Conservation (phyloP, 441 rosid genomes). For the Erodium moschatum region DNA sequence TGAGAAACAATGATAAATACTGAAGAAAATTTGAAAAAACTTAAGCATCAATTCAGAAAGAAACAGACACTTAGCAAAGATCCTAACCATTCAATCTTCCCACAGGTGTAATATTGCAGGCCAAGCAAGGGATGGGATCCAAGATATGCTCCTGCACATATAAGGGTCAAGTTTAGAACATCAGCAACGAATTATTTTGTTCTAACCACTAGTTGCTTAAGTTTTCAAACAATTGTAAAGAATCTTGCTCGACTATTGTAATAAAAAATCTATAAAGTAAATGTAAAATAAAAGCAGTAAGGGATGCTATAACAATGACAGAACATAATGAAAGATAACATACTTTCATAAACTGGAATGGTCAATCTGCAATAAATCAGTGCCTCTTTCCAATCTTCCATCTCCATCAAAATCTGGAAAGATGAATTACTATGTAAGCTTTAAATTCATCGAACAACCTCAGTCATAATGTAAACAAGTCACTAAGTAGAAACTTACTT, state of each 20-base stretch:
- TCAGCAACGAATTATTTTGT: slow-evolving; percentile 10
- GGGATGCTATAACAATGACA: not conserved
- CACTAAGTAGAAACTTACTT: too few species aligned
- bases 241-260: not conserved
- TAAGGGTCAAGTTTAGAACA: slow-evolving; percentile 11
- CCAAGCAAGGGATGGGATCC: slow-evolving; percentile 76
- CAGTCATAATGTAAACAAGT: not conserved
- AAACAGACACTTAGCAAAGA: not conserved
- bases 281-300: not conserved
- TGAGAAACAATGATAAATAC: not conserved
- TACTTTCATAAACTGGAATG: slow-evolving; percentile 78
- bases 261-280: not conserved
- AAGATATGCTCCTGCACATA: slow-evolving; percentile 60
- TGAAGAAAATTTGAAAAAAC: not conserved
- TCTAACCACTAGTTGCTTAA: not conserved
- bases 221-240: not conserved
- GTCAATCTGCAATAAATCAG: slow-evolving; percentile 59
- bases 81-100: slow-evolving; percentile 81
- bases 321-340: slow-evolving; percentile 25
- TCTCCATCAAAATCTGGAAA: slow-evolving; percentile 66
- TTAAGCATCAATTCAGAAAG: not conserved
- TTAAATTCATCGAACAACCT: slow-evolving; percentile 10
- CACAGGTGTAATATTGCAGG: slow-evolving; percentile 67
- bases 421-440: slow-evolving; percentile 12
- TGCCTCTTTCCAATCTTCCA: slow-evolving; percentile 69